These are phyloP conservation scores for Punica granatum DNA, from an alignment of 345 rosid species.

Conservation along the genomic window DNA sequence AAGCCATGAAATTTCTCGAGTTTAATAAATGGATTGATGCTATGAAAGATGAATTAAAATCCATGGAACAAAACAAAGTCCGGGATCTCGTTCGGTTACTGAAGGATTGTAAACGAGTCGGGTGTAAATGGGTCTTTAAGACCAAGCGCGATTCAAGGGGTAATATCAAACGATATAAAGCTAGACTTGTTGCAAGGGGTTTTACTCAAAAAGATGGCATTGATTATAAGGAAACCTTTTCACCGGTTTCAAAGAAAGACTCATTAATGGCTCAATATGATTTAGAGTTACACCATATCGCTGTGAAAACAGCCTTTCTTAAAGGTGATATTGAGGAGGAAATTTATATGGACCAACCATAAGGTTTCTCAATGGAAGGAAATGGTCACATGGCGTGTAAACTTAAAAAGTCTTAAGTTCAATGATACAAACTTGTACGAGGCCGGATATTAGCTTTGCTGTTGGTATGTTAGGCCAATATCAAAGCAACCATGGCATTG, in stretches of 20 bases:
- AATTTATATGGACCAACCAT: not conserved
- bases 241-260: not conserved
- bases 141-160: not conserved
- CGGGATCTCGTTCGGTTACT: not conserved
- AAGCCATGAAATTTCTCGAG: not conserved
- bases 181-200: not conserved
- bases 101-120: not conserved
- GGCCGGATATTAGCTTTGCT: not conserved
- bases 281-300: not conserved
- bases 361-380: not conserved
- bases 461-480: not conserved
- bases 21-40: not conserved
- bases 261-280: not conserved
- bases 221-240: not conserved
- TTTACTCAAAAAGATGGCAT: not conserved
- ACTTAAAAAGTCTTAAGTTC: no score
- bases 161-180: not conserved
- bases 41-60: constrained; percentile 6
- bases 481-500: constrained; percentile 5
- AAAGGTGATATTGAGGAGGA: not conserved
- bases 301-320: not conserved
- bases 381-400: not conserved
- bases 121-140: not conserved
- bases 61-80: not conserved
- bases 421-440: not conserved